Base-by-base conservation (phyloP, 176 grass and related monocot genomes). In the Carex kokanica region DNA sequence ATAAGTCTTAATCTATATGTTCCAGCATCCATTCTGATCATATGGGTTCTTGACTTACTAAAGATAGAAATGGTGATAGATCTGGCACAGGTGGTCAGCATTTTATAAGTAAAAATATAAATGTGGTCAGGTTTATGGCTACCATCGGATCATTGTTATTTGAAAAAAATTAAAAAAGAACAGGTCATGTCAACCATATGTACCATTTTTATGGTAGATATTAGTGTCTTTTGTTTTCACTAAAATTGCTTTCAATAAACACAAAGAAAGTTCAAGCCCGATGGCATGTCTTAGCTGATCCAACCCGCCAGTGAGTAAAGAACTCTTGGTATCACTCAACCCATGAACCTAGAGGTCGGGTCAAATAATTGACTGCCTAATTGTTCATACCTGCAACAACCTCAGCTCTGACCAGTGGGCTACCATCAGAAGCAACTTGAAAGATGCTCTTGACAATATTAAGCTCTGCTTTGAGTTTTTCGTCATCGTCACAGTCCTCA, bases 331-430 rank as follows among this genome's bases (percentile, higher is more conserved):
- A 11, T 31, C 47, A 53, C 23, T 52, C 21, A 52, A 24, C 70
- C 70, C 36, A n/a, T 49, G 16, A 47, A 54, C 27, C 70, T 51
- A 74, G 3, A 74, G 20, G 10, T 51, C 10, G 27, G 20, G 43
- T 54, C 25, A 78, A 78, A 56, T 51, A 78, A 51, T 78, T 34
- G 47, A 31, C 25, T 56, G 24, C 73, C 25, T 56, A 56, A 78
- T 43, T 64, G 20, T 45, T 88, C 90, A 49, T 95, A 99, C 96
- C 96, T 84, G 91, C 83, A 86, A 84, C 88, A 81, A 99, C 89
- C 83, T 99, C 96, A 86, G 88, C 91, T 85, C 96, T 90, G 74
- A 99, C 96, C 81, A 99, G 91, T 24, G 93, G 96, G 64, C 93
- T 99, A 84, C 86, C 96, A 90, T 99, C 96, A 54, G 84, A 87